Evolutionary conservation across 495 filamentous ascomycete genomes (phyloP).

Genomic region (Penicillium cinerascens): DNA sequence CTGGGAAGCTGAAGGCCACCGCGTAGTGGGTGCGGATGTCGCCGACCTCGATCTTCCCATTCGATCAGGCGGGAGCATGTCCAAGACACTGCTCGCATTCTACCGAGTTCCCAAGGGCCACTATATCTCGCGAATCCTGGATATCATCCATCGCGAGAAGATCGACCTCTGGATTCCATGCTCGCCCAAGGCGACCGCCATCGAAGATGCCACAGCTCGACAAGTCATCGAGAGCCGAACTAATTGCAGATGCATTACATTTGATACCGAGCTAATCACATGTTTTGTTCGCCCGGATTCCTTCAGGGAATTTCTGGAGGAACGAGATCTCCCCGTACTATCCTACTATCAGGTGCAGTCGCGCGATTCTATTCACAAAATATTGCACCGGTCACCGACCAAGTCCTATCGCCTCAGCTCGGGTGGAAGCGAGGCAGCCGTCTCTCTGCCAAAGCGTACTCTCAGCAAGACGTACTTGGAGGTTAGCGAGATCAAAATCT

Average conservation of each 20-base stretch:
- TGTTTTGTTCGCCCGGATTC: slow-evolving; percentile 54
- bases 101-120: slow-evolving; percentile 48
- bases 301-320: slow-evolving; percentile 53
- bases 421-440: slow-evolving; percentile 46
- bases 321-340: slow-evolving; percentile 56
- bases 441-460: slow-evolving; percentile 54
- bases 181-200: slow-evolving; percentile 54
- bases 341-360: slow-evolving; percentile 54
- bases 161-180: slow-evolving; percentile 73
- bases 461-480: slow-evolving; percentile 50
- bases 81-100: slow-evolving; percentile 45
- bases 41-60: slow-evolving; percentile 50
- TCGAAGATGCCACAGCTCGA: slow-evolving; percentile 63
- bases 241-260: slow-evolving; percentile 58
- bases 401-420: slow-evolving; percentile 54
- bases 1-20: slow-evolving; percentile 63
- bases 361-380: slow-evolving; percentile 50
- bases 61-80: slow-evolving; percentile 41
- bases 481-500: slow-evolving; percentile 54
- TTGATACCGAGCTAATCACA: slow-evolving; percentile 44
- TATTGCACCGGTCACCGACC: slow-evolving; percentile 49
- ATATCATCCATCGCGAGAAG: slow-evolving; percentile 56
- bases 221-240: slow-evolving; percentile 57
- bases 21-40: slow-evolving; percentile 70
- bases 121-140: slow-evolving; percentile 49